Evolutionary conservation across 805 yeast species (phyloP), one percentile per base, ranked within the genome.

Genomic region (Myxozyma mucilagina): DNA sequence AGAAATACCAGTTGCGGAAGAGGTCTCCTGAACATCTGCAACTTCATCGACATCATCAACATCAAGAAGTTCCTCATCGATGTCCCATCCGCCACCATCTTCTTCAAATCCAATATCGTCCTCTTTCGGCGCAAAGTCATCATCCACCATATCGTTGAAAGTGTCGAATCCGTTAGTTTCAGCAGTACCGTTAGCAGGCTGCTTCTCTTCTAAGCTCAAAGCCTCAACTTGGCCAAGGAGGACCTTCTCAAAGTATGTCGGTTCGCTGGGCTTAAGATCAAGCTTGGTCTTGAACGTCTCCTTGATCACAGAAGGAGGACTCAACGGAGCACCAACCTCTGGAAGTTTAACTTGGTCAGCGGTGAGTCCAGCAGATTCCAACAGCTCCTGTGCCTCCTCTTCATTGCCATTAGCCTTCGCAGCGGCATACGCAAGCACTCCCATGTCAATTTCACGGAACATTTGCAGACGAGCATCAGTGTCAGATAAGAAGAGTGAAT

Each of bases 401-500:
- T 80, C 83, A 65, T 91, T 81, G 3, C 97, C 97, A 68, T 86
- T 89, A 34, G 94, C 79, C 73, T 88, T 89, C 24, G 99, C 97
- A 64, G 91, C 82, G 11, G 97, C 89, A 73, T 92, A 96, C 1
- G 98, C 99, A 69, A 96, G 82, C 6, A 98, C 91, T 53, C 82
- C 77, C 75, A 92, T 80, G 43, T 97, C 97, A 53, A 88, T 85
- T 68, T 87, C 84, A 53, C 87, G 82, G 68, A 89, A 86, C 13
- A 87, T 83, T 67, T 83, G 80, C 43, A 92, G 83, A 73, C 97
- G 85, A 72, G 87, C 84, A 69, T 86, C 87, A 45, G 86, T 80
- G 58, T 90, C 87, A 71, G 88, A 86, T 71, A 84, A 81, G 76
- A 86, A 93, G 60, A 92, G 75, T 29, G 94, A 84, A 70, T 91